A percentile compares a stretch with the other conserved stretches of the same genome.
phyloP scores from a whole-genome alignment of 805 yeast species.

The Wickerhamiella hasegawae region DNA sequence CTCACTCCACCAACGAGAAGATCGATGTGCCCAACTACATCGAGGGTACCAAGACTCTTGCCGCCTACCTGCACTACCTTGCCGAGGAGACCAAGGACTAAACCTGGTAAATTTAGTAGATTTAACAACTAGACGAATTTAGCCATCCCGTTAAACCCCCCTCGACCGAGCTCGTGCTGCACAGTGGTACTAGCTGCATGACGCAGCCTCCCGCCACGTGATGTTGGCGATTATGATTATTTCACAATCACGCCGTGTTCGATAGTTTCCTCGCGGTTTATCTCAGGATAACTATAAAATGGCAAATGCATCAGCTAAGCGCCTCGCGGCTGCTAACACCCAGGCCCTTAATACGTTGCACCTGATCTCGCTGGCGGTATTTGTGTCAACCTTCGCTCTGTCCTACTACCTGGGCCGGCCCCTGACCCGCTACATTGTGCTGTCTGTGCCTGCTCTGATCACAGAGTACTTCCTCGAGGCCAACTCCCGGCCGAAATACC shows the following conservation, averaged over 20 bases:
- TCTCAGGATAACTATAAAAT: too few relatives aligned
- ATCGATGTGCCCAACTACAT: constrained; percentile 76
- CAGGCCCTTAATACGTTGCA: constrained; percentile 21
- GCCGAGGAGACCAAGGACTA: constrained; percentile 26
- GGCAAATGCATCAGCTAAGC: constrained; percentile 32
- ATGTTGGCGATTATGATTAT: background rate
- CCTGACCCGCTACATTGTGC: constrained; percentile 27
- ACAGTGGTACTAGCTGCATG: too few relatives aligned
- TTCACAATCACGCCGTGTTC: background rate
- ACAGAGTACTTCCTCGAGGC: constrained; percentile 39
- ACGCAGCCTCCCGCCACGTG: background rate
- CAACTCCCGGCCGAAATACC: constrained; percentile 43
- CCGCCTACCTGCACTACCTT: constrained; percentile 85
- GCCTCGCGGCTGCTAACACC: constrained; percentile 23
- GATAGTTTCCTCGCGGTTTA: background rate
- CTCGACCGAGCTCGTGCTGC: too few relatives aligned
- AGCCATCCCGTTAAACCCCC: too few relatives aligned
- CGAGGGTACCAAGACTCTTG: constrained; percentile 83
- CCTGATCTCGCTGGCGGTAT: constrained; percentile 24
- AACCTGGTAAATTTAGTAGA: background rate
- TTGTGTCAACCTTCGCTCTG: constrained; percentile 25
- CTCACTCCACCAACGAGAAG: constrained; percentile 95
- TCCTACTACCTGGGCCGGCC: constrained; percentile 32
- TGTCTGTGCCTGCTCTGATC: constrained; percentile 28
- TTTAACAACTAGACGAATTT: too few relatives aligned